phyloP scores from a whole-genome alignment of 306 rosid species.

The Canavalia gladiata region DNA sequence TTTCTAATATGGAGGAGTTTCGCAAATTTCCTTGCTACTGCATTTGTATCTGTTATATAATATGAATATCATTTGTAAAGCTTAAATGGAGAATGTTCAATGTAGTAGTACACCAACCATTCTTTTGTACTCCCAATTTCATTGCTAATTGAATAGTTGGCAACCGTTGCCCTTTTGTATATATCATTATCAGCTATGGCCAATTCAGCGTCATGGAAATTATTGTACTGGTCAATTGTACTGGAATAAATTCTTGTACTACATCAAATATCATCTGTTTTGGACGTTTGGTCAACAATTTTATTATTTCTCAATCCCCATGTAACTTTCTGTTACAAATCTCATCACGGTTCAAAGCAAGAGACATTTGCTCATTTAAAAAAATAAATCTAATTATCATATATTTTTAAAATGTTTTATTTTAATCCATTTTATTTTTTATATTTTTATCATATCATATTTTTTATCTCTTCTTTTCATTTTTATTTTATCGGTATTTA shows the following conservation, averaged over 20 bases:
- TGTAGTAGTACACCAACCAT: slow-evolving; percentile 44
- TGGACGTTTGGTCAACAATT: background rate
- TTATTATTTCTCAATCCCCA: background rate
- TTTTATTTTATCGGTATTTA: too few species aligned
- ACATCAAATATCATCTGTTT: background rate
- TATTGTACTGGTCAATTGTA: slow-evolving; percentile 43
- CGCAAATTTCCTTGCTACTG: background rate
- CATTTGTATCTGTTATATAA: background rate
- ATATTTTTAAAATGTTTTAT: too few species aligned
- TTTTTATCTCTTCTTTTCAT: too few species aligned
- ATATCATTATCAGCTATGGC: background rate
- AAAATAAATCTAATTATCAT: too few species aligned
- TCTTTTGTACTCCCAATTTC: slow-evolving; percentile 27
- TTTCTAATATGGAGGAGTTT: slow-evolving; percentile 58
- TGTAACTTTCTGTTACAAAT: background rate
- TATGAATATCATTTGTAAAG: background rate
- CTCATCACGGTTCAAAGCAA: background rate
- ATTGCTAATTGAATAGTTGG: background rate
- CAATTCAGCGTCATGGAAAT: background rate
- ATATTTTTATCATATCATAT: too few species aligned
- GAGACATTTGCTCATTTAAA: background rate
- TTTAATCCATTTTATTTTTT: too few species aligned
- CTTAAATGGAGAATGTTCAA: background rate
- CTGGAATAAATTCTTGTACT: slow-evolving; percentile 31
- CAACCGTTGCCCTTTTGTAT: background rate